These are phyloP conservation scores for Mycena floridula DNA, from an alignment of 768 basidiomycete species.

Conservation along the genomic window DNA sequence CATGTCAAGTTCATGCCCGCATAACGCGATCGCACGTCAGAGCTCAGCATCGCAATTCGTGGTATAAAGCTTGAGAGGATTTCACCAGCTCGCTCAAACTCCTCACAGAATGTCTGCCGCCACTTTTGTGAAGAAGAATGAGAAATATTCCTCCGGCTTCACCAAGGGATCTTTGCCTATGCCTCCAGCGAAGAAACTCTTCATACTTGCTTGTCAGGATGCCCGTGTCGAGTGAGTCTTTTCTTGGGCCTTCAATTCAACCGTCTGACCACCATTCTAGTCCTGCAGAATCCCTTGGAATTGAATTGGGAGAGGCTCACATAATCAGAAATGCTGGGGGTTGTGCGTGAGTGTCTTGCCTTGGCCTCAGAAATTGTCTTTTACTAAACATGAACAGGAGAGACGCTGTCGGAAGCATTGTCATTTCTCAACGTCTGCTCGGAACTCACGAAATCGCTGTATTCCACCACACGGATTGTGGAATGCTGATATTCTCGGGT, in stretches of 20 bases:
- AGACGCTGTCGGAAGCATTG: slow-evolving; percentile 42
- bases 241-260: background rate
- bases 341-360: slow-evolving; percentile 28
- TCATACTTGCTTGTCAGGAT: slow-evolving; percentile 51
- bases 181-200: slow-evolving; percentile 37
- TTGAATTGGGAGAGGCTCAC: slow-evolving; percentile 45
- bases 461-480: slow-evolving; percentile 51
- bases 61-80: no score
- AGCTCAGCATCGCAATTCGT: no score
- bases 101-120: no score
- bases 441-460: slow-evolving; percentile 43
- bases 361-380: background rate
- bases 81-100: no score
- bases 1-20: no score
- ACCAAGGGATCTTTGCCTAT: slow-evolving; percentile 30
- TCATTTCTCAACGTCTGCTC: slow-evolving; percentile 47
- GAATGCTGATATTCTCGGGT: slow-evolving; percentile 42
- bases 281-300: slow-evolving; percentile 35
- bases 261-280: slow-evolving; percentile 15
- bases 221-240: slow-evolving; percentile 43
- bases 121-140: no score
- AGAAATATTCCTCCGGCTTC: slow-evolving; percentile 31
- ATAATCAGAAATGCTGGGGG: slow-evolving; percentile 50
- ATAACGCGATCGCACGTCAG: no score
- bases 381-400: slow-evolving; percentile 27